Percentiles rank a stretch among this genome's conserved stretches.
These are phyloP conservation scores for Starmerella kuoi DNA, from an alignment of 805 yeast species.

Conservation along the genomic window DNA sequence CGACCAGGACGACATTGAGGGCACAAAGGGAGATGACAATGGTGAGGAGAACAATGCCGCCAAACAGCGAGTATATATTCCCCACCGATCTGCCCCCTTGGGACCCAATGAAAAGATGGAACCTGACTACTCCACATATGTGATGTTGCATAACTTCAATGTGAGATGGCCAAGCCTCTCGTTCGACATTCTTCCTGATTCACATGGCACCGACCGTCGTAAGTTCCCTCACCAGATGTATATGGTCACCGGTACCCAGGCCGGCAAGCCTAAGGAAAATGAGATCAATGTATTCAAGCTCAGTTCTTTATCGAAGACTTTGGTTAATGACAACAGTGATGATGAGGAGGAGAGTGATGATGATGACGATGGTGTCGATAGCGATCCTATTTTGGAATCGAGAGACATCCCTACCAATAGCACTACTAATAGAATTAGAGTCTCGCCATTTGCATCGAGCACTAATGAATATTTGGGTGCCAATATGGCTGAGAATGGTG, in stretches of 20 bases:
- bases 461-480: conserved; percentile 82
- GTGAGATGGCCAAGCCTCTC: conserved; percentile 97
- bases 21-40: conserved; percentile 29
- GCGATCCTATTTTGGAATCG: conserved; percentile 74
- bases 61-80: conserved; percentile 48
- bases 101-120: conserved; percentile 94
- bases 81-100: conserved; percentile 76
- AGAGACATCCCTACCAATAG: conserved; percentile 64
- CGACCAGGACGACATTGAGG: conserved; percentile 48
- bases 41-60: conserved; percentile 26
- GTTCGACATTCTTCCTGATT: conserved; percentile 77
- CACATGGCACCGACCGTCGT: conserved; percentile 77
- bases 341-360: conserved; percentile 67
- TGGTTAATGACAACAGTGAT: conserved; percentile 73
- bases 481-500: conserved; percentile 80
- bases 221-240: conserved; percentile 78
- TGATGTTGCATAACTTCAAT: conserved; percentile 88
- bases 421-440: conserved; percentile 82
- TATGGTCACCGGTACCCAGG: conserved; percentile 88
- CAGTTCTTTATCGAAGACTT: conserved; percentile 69
- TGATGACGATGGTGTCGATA: conserved; percentile 60
- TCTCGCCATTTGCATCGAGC: conserved; percentile 58
- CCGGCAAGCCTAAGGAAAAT: conserved; percentile 73
- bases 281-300: conserved; percentile 76
- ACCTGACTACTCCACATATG: conserved; percentile 92